A percentile compares a stretch with the other conserved stretches of the same genome.
Conservation (phyloP, 176 grass and related monocot species). For the Ampelocalamus luodianensis region DNA sequence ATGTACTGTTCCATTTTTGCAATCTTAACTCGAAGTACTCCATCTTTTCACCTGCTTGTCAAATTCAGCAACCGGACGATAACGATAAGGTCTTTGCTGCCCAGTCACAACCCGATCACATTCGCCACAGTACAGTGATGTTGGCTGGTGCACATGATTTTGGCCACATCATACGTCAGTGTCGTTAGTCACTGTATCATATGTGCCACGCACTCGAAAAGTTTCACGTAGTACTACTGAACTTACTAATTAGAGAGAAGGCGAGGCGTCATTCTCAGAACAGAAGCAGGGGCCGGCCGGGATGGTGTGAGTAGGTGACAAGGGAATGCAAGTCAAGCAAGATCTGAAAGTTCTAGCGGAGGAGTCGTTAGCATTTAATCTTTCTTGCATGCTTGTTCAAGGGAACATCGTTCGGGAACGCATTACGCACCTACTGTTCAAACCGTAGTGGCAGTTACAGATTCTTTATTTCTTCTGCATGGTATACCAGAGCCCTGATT, state of each 20-base stretch:
- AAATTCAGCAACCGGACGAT: slow-evolving; percentile 14
- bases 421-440: neutral
- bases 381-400: slow-evolving; percentile 35
- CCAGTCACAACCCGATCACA: neutral
- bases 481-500: neutral
- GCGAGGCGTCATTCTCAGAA: slow-evolving; percentile 40
- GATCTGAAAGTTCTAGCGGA: neutral
- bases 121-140: neutral
- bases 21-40: neutral
- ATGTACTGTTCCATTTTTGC: too few species aligned
- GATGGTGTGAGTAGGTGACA: neutral
- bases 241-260: slow-evolving; percentile 29
- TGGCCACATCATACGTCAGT: neutral
- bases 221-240: neutral
- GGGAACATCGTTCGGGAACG: neutral
- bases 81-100: neutral
- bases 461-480: neutral
- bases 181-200: neutral
- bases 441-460: slow-evolving; percentile 14
- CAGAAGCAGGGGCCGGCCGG: neutral
- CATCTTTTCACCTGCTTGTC: neutral
- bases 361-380: slow-evolving; percentile 21
- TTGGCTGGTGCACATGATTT: neutral
- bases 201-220: neutral
- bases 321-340: neutral